Evolutionary conservation across 1,284 basidiomycete genomes (phyloP).

Genomic region (Singerocomus rubriflavus): DNA sequence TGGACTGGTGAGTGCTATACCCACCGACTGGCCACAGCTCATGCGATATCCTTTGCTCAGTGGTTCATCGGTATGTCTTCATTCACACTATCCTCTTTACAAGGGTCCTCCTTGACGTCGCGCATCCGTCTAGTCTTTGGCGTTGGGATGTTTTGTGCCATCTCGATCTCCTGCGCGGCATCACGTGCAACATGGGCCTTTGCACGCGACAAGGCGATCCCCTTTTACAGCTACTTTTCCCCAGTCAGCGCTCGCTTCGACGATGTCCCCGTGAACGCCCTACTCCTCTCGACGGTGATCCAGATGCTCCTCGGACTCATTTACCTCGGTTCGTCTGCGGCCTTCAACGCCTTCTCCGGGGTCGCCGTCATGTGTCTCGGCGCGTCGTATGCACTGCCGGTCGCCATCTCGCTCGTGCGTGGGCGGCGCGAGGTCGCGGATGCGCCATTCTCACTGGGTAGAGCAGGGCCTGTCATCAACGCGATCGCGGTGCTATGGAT

Average conservation of each 20-base stretch:
- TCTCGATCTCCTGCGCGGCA: constrained; percentile 61
- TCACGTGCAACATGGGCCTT: constrained; percentile 71
- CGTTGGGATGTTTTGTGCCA: constrained; percentile 53
- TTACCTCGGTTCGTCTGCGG: constrained; percentile 51
- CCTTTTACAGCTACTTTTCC: constrained; percentile 51
- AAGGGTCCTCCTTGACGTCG: background rate
- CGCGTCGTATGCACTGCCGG: constrained; percentile 50
- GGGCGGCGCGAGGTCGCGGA: constrained; percentile 39
- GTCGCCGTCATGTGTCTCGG: constrained; percentile 55
- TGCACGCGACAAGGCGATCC: constrained; percentile 66
- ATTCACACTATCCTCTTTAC: constrained; percentile 9
- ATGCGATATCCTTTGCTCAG: constrained; percentile 23
- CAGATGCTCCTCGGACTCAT: constrained; percentile 55
- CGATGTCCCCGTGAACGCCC: constrained; percentile 55
- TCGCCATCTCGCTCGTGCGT: constrained; percentile 43
- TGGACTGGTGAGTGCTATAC: constrained; percentile 42
- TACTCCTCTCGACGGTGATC: constrained; percentile 54
- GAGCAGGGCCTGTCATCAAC: constrained; percentile 41
- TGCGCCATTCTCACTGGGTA: constrained; percentile 45
- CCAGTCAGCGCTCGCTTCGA: constrained; percentile 39
- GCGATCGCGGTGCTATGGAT: constrained; percentile 47
- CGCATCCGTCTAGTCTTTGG: constrained; percentile 42
- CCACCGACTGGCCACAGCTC: background rate
- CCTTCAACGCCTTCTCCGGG: constrained; percentile 56
- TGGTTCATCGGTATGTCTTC: constrained; percentile 44